Evolutionary conservation across 2,329 filamentous ascomycete genomes (phyloP), one percentile per base, ranked within the genome.

Genomic region (Xylariales sp.): DNA sequence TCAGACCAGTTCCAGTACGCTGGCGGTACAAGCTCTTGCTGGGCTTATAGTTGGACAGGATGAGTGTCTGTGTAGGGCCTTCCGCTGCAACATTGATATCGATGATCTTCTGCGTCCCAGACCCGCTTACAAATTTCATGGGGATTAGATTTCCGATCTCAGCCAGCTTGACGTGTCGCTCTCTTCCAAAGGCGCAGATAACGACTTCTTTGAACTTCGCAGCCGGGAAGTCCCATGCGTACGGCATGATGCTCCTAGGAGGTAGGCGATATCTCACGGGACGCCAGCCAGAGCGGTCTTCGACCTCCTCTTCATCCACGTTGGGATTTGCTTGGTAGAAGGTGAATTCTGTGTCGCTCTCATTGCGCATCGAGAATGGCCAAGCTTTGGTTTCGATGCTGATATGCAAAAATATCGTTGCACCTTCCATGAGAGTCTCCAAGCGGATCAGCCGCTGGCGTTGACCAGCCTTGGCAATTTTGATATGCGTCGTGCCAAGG

Each of bases 351-450:
- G 85, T 85, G 54, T 97, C 91, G 54, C 91, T 97, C 66, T 97
- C 93, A 56, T 98, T 98, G 47, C 93, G 85, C 83, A 98, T 96
- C 0, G 90, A 96, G 65, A 93, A 98, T 0, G 93, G 93, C 93
- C 93, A 98, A 56, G 95, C 88, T 61, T 93, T 94, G 5, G 79
- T 89, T 65, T 98, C 93, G 49, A 91, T 72, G 54, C 82, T 93
- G 41, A 98, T 75, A 53, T 95, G 88, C 23, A 97, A 62, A 70
- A 97, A 98, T 28, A 98, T 84, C 1, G 91, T 97, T 1, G 91
- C 88, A 44, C 87, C 81, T 59, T 98, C 94, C 75, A 96, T 83
- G 31, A 98, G 70, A 29, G 96, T 78, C 57, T 98, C 93, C 11
- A 94, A 76, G 35, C 91, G 81, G 33, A 97, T 78, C 8, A 98